phyloP scores from a whole-genome alignment of 768 basidiomycete species.

The Termitomyces sp. region DNA sequence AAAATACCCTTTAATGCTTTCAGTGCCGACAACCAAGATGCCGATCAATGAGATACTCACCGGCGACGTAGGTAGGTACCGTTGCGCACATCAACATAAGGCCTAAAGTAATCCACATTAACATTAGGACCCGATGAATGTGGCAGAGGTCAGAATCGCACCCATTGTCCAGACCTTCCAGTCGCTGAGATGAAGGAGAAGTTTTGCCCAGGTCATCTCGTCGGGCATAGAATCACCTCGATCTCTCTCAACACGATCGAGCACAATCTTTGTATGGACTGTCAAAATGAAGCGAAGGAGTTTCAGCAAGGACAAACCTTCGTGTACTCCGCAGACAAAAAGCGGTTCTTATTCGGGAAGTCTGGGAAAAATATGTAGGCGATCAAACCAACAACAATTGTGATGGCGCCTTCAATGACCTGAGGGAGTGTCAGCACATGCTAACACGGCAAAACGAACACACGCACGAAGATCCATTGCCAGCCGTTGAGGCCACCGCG shows the following conservation, averaged over 20 bases:
- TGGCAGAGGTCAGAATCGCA: slow-evolving; percentile 6
- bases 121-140: neutral
- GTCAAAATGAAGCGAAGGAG: neutral
- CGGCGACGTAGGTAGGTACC: slow-evolving; percentile 31
- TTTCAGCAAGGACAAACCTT: slow-evolving; percentile 12
- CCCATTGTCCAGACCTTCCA: slow-evolving; percentile 32
- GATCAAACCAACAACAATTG: slow-evolving; percentile 17
- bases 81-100: slow-evolving; percentile 33
- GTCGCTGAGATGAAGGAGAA: slow-evolving; percentile 29
- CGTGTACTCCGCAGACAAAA: slow-evolving; percentile 29
- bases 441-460: neutral
- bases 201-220: slow-evolving; percentile 21
- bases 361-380: slow-evolving; percentile 18
- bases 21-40: neutral
- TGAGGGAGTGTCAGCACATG: neutral
- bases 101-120: slow-evolving; percentile 11
- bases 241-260: slow-evolving; percentile 30
- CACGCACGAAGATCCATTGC: slow-evolving; percentile 24
- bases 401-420: slow-evolving; percentile 22
- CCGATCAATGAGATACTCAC: slow-evolving; percentile 2
- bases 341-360: slow-evolving; percentile 24
- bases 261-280: slow-evolving; percentile 1
- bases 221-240: slow-evolving; percentile 32
- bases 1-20: slow-evolving; percentile 18
- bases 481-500: slow-evolving; percentile 15